Percentiles rank a stretch among this genome's conserved stretches.
Evolutionary conservation across 495 filamentous ascomycete species (phyloP).

Genomic region (Hypoxylon rickii): DNA sequence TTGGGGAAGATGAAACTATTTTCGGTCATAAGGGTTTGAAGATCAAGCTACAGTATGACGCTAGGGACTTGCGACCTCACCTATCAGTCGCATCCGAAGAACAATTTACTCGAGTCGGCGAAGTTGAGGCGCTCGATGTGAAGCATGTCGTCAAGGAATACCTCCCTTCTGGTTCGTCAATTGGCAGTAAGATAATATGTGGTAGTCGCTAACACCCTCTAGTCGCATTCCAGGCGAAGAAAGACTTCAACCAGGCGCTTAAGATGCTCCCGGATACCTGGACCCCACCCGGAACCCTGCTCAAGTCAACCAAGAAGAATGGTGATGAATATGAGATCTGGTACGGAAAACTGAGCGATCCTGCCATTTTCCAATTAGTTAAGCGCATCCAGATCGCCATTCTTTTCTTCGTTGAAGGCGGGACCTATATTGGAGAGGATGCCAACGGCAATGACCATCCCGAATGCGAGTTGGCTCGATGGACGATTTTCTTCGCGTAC

Average conservation of each 20-base stretch:
- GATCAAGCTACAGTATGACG: slow-evolving; percentile 77
- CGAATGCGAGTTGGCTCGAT: slow-evolving; percentile 74
- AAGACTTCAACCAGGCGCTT: slow-evolving; percentile 63
- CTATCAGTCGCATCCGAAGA: slow-evolving; percentile 71
- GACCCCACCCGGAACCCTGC: slow-evolving; percentile 57
- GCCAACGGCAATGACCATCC: slow-evolving; percentile 68
- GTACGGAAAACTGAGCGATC: slow-evolving; percentile 54
- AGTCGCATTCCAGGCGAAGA: slow-evolving; percentile 66
- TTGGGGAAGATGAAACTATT: slow-evolving; percentile 86
- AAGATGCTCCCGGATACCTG: slow-evolving; percentile 61
- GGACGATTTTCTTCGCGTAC: slow-evolving; percentile 87
- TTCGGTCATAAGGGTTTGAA: slow-evolving; percentile 85
- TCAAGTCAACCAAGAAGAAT: slow-evolving; percentile 43
- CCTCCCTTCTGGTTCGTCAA: slow-evolving; percentile 64
- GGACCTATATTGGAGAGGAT: slow-evolving; percentile 69
- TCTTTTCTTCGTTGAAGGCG: slow-evolving; percentile 92
- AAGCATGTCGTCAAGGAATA: slow-evolving; percentile 66
- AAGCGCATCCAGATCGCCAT: slow-evolving; percentile 81
- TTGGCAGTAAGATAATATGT: background rate
- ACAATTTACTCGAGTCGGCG: slow-evolving; percentile 73
- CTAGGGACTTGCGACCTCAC: slow-evolving; percentile 78
- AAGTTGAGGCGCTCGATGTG: slow-evolving; percentile 71
- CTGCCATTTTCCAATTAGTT: slow-evolving; percentile 65
- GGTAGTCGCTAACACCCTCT: slow-evolving; percentile 24
- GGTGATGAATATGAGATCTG: slow-evolving; percentile 56